phyloP scores from a whole-genome alignment of 208 protist genomes.

The Wallacemonas rigidus region DNA sequence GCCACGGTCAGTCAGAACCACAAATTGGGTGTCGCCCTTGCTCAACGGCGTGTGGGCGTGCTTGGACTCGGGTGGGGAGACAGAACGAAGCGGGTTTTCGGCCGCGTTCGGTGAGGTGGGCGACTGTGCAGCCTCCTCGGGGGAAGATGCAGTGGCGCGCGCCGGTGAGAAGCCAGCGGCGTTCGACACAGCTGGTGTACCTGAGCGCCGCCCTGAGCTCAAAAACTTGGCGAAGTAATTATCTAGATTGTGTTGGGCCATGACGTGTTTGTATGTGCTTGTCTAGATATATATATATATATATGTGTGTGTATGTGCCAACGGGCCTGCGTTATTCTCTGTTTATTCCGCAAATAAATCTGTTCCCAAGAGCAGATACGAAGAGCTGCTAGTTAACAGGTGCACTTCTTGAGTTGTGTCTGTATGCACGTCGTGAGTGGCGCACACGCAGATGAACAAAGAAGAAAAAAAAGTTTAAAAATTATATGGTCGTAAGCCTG shows the following conservation, averaged over 20 bases:
- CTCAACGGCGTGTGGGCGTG: not conserved
- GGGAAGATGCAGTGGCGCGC: slow-evolving; percentile 6
- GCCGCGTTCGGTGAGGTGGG: slow-evolving; percentile 15
- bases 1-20: slow-evolving; percentile 22
- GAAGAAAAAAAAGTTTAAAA: too few relatives aligned
- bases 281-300: too few relatives aligned
- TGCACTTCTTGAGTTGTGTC: too few relatives aligned
- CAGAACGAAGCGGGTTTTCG: not conserved
- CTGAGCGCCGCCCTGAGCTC: not conserved
- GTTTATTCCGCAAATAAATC: not conserved
- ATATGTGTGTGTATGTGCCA: too few relatives aligned
- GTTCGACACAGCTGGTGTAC: not conserved
- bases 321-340: not conserved
- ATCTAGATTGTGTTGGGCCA: slow-evolving; percentile 34
- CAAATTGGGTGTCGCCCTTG: not conserved
- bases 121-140: slow-evolving; percentile 24
- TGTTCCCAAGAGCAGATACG: too few relatives aligned
- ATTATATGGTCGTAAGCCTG: too few relatives aligned
- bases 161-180: not conserved
- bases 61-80: too few relatives aligned
- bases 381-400: too few relatives aligned
- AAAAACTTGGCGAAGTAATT: slow-evolving; percentile 69
- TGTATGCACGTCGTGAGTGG: too few relatives aligned
- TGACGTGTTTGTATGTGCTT: not conserved
- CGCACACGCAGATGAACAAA: too few relatives aligned